Evolutionary conservation across 768 basidiomycete genomes (phyloP), one percentile per base, ranked within the genome.

Genomic region (Collybia sordida): DNA sequence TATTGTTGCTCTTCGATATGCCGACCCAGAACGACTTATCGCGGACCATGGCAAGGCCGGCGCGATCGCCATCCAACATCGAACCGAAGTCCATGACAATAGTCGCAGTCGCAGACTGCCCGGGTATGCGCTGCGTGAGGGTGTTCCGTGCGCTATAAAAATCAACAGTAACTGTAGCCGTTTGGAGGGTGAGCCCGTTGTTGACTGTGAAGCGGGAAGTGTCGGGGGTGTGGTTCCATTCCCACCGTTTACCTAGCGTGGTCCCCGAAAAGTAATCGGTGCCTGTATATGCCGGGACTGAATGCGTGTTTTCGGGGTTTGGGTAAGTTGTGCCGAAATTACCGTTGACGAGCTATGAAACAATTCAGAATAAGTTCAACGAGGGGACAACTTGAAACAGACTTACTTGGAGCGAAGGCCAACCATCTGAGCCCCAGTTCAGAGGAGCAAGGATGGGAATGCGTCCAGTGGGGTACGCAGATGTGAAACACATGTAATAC

Each of bases 151-250:
- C 58, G 15, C 47, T 44, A 36, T 50, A 54, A 21, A 54, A 51
- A 18, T 59, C 58, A 25, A 28, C 38, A 17, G 58, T 57, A 34
- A 55, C 57, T 14, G 58, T 51, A 6, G 55, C 58, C 12, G 58
- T 59, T 35, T 44, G 42, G n/a, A 59, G 52, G 17, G 48, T 51
- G 8, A 59, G 52, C 24, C 55, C 55, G 23, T 57, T 54, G 34
- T 41, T 52, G 28, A 57, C 42, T 34, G 48, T 44, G 46, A 53
- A 59, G 34, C 53, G 53, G 34, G 54, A 44, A 15, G 42, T 55
- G 23, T 58, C 58, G 8, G 55, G 55, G 46, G 56, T 56, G 43
- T 59, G 58, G 45, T 59, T 56, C 58, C 58, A 59, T 42, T 59
- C 58, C 55, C 58, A 56, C 22, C 51, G 43, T 12, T 45, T 52